Conservation (phyloP, 1,139 yeast species). For the Yarrowia galli region DNA sequence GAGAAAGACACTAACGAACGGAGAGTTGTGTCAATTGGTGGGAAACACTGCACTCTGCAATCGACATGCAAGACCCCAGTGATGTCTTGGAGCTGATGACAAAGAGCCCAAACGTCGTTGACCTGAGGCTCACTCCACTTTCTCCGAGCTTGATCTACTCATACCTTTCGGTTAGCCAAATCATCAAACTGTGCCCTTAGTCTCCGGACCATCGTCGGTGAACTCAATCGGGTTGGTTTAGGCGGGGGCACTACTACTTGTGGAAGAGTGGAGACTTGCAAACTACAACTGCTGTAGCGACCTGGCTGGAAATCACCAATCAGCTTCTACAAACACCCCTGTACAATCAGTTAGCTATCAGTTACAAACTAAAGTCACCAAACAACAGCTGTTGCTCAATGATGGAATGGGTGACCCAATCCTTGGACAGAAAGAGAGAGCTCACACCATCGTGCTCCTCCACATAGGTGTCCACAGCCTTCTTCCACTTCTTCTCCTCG, state of each 20-base stretch:
- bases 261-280: no score
- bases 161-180: neutral
- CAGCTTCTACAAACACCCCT: no score
- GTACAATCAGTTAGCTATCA: neutral
- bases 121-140: no score
- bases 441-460: neutral
- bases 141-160: slow-evolving; percentile 10
- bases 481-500: slow-evolving; percentile 36
- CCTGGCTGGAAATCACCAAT: no score
- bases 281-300: no score
- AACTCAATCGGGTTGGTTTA: no score
- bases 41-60: slow-evolving; percentile 16
- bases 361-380: slow-evolving; percentile 12
- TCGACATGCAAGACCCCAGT: slow-evolving; percentile 12
- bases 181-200: neutral
- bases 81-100: neutral
- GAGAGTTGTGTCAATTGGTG: neutral
- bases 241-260: no score
- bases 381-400: slow-evolving; percentile 21
- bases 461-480: neutral
- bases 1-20: neutral
- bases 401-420: slow-evolving; percentile 34
- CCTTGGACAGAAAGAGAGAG: slow-evolving; percentile 29
- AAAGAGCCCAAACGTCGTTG: neutral
- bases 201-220: neutral